phyloP scores from a whole-genome alignment of 352 stramenopile genomes.

The Phytophthora multivora region DNA sequence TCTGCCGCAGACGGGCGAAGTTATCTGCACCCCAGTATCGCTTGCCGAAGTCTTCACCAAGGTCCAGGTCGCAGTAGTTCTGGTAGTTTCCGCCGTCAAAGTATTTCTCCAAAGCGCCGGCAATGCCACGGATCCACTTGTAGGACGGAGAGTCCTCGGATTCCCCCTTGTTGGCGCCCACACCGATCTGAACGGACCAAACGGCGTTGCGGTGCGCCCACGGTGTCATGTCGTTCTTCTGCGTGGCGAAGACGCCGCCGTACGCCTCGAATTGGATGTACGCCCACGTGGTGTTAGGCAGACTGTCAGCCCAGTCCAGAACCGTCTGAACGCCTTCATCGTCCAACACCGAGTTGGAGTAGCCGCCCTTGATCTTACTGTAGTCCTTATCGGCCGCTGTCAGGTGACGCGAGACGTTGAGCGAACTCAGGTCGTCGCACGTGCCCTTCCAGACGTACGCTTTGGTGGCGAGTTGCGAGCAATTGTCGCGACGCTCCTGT shows the following conservation, averaged over 20 bases:
- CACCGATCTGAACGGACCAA: constrained; percentile 54
- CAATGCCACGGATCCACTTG: constrained; percentile 51
- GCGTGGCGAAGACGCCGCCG: constrained; percentile 48
- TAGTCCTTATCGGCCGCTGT: constrained; percentile 47
- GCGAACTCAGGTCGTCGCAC: constrained; percentile 43
- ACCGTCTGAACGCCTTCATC: constrained; percentile 44
- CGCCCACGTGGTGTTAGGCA: constrained; percentile 44
- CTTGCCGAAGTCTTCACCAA: constrained; percentile 45
- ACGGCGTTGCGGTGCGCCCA: constrained; percentile 49
- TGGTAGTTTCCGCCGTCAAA: constrained; percentile 63
- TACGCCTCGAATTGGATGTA: constrained; percentile 63
- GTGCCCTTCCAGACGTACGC: constrained; percentile 49
- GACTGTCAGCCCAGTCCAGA: constrained; percentile 39
- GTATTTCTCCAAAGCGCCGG: constrained; percentile 35
- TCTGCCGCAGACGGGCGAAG: constrained; percentile 47
- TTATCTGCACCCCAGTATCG: constrained; percentile 60
- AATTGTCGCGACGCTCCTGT: constrained; percentile 46
- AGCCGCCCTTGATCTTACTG: constrained; percentile 55
- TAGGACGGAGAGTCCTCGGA: constrained; percentile 38
- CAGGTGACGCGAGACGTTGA: constrained; percentile 42
- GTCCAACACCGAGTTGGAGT: constrained; percentile 46
- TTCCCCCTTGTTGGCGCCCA: constrained; percentile 46
- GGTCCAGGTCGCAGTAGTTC: constrained; percentile 64
- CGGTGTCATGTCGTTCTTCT: constrained; percentile 51
- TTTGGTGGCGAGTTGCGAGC: constrained; percentile 54